Conservation (phyloP, 2,329 filamentous ascomycete genomes). For the Alternaria arborescens region DNA sequence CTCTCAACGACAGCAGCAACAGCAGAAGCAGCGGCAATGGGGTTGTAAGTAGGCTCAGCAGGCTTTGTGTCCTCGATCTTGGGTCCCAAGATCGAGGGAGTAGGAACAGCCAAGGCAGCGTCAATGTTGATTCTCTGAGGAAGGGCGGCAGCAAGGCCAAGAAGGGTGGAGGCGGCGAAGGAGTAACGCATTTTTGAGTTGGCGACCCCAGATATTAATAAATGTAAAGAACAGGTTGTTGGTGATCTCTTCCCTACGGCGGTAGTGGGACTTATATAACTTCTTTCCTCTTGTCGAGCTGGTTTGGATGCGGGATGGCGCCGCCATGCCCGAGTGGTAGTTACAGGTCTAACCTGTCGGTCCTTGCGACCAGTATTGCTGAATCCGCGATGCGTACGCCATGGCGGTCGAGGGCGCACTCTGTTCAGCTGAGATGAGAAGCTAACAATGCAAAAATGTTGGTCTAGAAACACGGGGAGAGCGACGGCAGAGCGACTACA, state of each 20-base stretch:
- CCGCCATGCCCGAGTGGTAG: too few relatives aligned
- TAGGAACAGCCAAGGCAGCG: constrained; percentile 45
- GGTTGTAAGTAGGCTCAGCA: constrained; percentile 4
- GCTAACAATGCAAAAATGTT: too few relatives aligned
- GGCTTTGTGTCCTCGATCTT: constrained; percentile 23
- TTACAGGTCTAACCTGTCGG: rapidly evolving
- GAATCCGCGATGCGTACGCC: too few relatives aligned
- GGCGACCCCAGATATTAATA: too few relatives aligned
- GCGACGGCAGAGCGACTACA: too few relatives aligned
- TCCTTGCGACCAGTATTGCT: too few relatives aligned
- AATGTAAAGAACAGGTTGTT: too few relatives aligned
- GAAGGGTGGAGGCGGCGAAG: constrained; percentile 21
- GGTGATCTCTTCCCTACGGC: rapidly evolving
- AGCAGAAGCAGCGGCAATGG: not conserved
- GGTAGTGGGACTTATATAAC: too few relatives aligned
- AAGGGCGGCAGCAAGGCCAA: constrained; percentile 29
- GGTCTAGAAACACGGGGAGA: too few relatives aligned
- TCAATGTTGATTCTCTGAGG: constrained; percentile 49
- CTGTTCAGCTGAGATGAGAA: too few relatives aligned
- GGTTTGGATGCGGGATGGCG: rapidly evolving
- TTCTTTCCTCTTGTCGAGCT: rapidly evolving
- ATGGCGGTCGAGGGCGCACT: too few relatives aligned
- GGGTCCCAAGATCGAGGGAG: constrained; percentile 36
- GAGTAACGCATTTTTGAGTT: constrained; percentile 34
- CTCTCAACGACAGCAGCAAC: constrained; percentile 23